Base-by-base conservation (phyloP, 805 yeast species). In the Alloascoidea africana region DNA sequence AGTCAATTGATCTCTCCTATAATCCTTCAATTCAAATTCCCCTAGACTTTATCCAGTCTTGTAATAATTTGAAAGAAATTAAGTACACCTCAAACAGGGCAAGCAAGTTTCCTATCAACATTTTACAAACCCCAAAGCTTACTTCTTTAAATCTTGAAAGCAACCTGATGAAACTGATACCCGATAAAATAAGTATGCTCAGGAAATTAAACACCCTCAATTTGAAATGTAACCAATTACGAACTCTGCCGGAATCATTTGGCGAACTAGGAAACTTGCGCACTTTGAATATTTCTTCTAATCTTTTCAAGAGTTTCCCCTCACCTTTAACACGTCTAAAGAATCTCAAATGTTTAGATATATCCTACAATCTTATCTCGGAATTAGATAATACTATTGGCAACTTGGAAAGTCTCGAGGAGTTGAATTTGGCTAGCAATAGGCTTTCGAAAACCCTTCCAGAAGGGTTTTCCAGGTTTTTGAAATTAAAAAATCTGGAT, bases 21-120 rank as follows among this genome's bases (percentile, higher is more conserved):
- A 87, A 87, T 52, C 94, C 95, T 3, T 80, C 93, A 14, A 77
- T 89, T 38, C 73, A 76, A 41, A 62, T 87, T 23, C 94, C 96
- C 0, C 59, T 73, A 39, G 95, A 86, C 51, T 87, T 87, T 52
- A 75, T 87, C 48, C 94, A 85, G 52, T 57, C 79, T 16, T 83
- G 94, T 45, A 68, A 73, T 32, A 82, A 82, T 49, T 62, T 86
- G 48, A 66, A 70, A 17, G 69, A 71, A 38, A 63, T 86, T 43
- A 67, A 74, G 39, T 83, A 76, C 62, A 73, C 82, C 1, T 66
- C 75, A 43, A 80, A 81, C 46, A 78, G 91, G 39, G 73, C 82
- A 16, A 72, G 79, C 4, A 68, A 63, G 36, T 80, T 87, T 51
- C 96, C 96, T 2, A 52, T 64, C 13, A 77, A 82, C 44, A 67